phyloP scores from a whole-genome alignment of 768 basidiomycete genomes.

The Lactarius quietus region DNA sequence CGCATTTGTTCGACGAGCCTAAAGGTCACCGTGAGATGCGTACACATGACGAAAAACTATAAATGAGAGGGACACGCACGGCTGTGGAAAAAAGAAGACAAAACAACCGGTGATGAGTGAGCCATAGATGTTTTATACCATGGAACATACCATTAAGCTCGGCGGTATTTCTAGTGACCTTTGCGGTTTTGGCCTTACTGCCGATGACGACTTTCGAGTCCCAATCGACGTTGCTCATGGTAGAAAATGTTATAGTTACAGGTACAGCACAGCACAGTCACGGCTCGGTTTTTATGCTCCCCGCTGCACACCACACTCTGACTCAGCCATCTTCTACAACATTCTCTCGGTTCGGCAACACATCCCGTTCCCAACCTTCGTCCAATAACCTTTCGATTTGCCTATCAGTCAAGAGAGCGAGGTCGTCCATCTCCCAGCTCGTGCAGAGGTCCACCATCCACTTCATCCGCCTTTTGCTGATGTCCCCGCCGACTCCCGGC shows the following conservation, averaged over 20 bases:
- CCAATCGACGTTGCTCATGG: conserved; percentile 51
- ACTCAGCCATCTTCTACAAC: conserved; percentile 29
- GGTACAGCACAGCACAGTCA: neutral
- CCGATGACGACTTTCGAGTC: conserved; percentile 74
- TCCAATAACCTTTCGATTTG: conserved; percentile 66
- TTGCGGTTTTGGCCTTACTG: conserved; percentile 56
- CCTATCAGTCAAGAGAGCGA: conserved; percentile 63
- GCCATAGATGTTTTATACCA: neutral
- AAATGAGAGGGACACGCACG: conserved; percentile 15
- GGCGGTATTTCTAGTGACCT: conserved; percentile 56
- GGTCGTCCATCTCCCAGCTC: conserved; percentile 78
- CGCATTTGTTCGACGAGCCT: conserved; percentile 75
- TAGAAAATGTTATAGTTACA: conserved; percentile 16
- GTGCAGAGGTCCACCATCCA: conserved; percentile 92
- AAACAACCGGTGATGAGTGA: conserved; percentile 13
- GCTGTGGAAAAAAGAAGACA: conserved; percentile 16
- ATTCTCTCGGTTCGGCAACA: conserved; percentile 44
- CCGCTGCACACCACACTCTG: neutral
- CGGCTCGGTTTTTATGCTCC: neutral
- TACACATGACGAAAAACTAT: too few species aligned
- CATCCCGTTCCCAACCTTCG: conserved; percentile 78
- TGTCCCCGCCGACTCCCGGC: conserved; percentile 74
- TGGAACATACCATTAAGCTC: conserved; percentile 50
- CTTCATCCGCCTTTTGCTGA: conserved; percentile 79
- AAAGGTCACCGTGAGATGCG: conserved; percentile 21